Base-by-base conservation (phyloP, 164 flowering plant species). In the Macadamia integrifolia region DNA sequence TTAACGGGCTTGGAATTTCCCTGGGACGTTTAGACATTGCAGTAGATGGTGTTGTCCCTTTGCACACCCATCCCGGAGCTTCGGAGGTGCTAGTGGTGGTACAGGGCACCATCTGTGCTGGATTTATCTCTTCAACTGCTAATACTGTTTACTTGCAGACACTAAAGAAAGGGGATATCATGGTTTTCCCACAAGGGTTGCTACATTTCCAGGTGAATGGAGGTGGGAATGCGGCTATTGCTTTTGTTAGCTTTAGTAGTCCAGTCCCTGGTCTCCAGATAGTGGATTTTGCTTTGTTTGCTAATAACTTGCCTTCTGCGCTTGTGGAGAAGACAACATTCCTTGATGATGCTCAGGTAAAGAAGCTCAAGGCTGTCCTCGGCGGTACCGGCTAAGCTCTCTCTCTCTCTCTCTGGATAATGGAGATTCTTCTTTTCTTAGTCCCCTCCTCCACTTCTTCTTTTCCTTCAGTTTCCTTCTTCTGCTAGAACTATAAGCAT, bases 1-100 rank as follows among this genome's bases (percentile, higher is more conserved):
- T 90, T 5, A 92, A 92, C 59, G 98, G 98, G 2, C 88, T 87
- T 2, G 98, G 94, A 9, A 58, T 92, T 44, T 88, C 98, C 61
- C 3, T 85, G 10, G 92, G 87, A 13, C 74, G 98, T 23, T 56
- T 89, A 12, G 98, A 92, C 77, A 43, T 92, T 3, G 94, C 87
- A 0, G 64, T 35, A 0, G 85, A 74, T 0, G 94, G 98, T 8
- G 98, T 92, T 17, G 52, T 90, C 11, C 95, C 95, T 35, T 55
- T 91, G 65, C 93, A 92, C 85, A 84, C 89, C 0, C 93, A 87
- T 72, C 88, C 88, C 0, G 80, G 79, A 1, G 89, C 68, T 0
- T 66, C 78, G 0, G 89, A 87, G 53, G 66, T 79, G 9, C 70
- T 87, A 1, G 13, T 82, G 23, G 85, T 84, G 0, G 46, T 70